phyloP scores from a whole-genome alignment of 768 basidiomycete species.

The Kwoniella mangroviensis region DNA sequence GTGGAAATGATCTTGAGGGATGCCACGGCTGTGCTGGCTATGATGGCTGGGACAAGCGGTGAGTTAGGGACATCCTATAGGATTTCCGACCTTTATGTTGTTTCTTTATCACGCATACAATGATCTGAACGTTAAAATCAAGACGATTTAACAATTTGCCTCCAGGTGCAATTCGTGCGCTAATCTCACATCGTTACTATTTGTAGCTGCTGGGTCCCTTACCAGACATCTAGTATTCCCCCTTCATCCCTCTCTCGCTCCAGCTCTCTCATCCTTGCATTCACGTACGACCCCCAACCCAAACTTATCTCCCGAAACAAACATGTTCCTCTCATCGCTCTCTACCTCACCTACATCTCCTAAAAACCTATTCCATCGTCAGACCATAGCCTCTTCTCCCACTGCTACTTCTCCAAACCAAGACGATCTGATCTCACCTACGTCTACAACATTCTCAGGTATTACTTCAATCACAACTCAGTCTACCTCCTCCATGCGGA shows the following conservation, averaged over 20 bases:
- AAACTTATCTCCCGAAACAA: constrained; percentile 41
- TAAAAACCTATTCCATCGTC: background rate
- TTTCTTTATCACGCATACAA: too few species aligned
- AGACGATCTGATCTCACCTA: constrained; percentile 11
- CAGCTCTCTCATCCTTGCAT: constrained; percentile 24
- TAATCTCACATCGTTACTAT: too few species aligned
- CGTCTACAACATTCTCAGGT: background rate
- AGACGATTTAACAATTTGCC: too few species aligned
- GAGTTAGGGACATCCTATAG: constrained; percentile 3
- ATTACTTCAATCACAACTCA: background rate
- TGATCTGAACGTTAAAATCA: too few species aligned
- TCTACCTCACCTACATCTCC: constrained; percentile 44
- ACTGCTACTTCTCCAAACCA: background rate
- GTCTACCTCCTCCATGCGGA: background rate
- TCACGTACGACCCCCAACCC: constrained; percentile 26
- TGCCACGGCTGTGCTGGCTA: constrained; percentile 51
- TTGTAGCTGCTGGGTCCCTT: constrained; percentile 47
- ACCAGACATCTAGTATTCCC: constrained; percentile 53
- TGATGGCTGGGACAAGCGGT: constrained; percentile 57
- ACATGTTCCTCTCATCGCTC: constrained; percentile 37
- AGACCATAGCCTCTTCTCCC: background rate
- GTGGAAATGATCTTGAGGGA: constrained; percentile 50
- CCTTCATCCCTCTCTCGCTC: constrained; percentile 31
- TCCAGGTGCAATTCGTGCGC: too few species aligned
- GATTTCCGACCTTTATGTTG: too few species aligned